Percentiles rank a stretch among this genome's conserved stretches.
These are phyloP conservation scores for Phaeosphaeria sp. DNA, from an alignment of 2,329 filamentous ascomycete genomes.

Conservation along the genomic window DNA sequence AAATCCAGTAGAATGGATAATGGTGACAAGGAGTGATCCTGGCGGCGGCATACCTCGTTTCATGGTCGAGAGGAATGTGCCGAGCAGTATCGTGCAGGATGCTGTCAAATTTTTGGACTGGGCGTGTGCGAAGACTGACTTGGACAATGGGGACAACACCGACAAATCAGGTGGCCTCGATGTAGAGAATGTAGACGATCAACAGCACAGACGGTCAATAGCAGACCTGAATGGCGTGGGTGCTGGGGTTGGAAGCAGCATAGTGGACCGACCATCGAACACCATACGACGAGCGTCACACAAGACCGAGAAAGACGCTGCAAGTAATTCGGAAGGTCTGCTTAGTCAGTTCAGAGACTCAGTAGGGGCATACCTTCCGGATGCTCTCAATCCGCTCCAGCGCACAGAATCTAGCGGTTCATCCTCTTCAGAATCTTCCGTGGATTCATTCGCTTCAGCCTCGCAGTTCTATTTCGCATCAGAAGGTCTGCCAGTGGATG, in stretches of 20 bases:
- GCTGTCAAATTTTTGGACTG: slow-evolving; percentile 83
- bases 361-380: slow-evolving; percentile 24
- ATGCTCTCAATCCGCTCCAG: slow-evolving; percentile 34
- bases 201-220: slow-evolving; percentile 30
- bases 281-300: slow-evolving; percentile 30
- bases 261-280: slow-evolving; percentile 38
- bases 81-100: slow-evolving; percentile 78
- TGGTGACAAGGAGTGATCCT: slow-evolving; percentile 88
- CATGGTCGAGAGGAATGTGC: slow-evolving; percentile 89
- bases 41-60: slow-evolving; percentile 88
- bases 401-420: slow-evolving; percentile 36
- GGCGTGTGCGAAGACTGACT: slow-evolving; percentile 63
- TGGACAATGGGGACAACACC: not conserved
- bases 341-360: slow-evolving; percentile 17
- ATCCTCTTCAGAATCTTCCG: slow-evolving; percentile 29
- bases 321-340: slow-evolving; percentile 14
- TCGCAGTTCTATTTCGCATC: slow-evolving; percentile 49
- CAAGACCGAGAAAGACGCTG: slow-evolving; percentile 12
- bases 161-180: slow-evolving; percentile 23
- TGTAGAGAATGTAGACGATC: slow-evolving; percentile 20
- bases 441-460: slow-evolving; percentile 51
- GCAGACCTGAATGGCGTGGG: slow-evolving; percentile 43
- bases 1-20: slow-evolving; percentile 85
- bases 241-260: slow-evolving; percentile 46
- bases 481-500: slow-evolving; percentile 33